Base-by-base conservation (phyloP, 179 eudicot genomes). In the Corrigiola litoralis region DNA sequence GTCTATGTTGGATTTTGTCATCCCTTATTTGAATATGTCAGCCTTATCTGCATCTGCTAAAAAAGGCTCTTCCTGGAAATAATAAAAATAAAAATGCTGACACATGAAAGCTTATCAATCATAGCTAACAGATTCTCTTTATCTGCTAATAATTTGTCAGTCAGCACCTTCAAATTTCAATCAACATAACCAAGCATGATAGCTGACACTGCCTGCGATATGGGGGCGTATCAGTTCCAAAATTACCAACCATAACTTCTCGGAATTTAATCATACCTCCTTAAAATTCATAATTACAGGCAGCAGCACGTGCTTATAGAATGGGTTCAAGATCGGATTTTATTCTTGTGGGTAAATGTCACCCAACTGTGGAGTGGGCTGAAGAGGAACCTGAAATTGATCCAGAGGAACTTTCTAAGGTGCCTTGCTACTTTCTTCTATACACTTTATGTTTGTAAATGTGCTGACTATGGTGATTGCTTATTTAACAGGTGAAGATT, bases 291-390 rank as follows among this genome's bases (percentile, higher is more conserved):
- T 68, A 72, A 82, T 81, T 73, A 85, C 90, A 87, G 95, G 90
- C 90, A 54, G 95, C 95, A 3, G 85, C 85, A 67, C 81, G 85
- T 62, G 90, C 95, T 50, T 60, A 61, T 57, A 78, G 85, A 65
- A 69, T 74, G 48, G 83, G 84, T 41, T 69, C 87, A 28, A 75
- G 66, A 60, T 53, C 90, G n/a, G 90, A 76, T 34, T 87, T 87
- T 71, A 48, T 82, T 74, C 75, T 85, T 59, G 87, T 68, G 70
- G 84, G 76, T 14, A 81, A 71, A 25, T 74, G 86, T 65, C 88
- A 83, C 69, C 95, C 95, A 29, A 63, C 75, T 76, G 84, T 87
- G 24, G 65, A 85, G 58, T 87, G 95, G 95, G 90, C 88, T 51
- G 84, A 81, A 75, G 85, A 82, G 69, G 83, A 83, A 60, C 70